Conservation (phyloP, 768 basidiomycete species). For the Tephrocybe rancida region DNA sequence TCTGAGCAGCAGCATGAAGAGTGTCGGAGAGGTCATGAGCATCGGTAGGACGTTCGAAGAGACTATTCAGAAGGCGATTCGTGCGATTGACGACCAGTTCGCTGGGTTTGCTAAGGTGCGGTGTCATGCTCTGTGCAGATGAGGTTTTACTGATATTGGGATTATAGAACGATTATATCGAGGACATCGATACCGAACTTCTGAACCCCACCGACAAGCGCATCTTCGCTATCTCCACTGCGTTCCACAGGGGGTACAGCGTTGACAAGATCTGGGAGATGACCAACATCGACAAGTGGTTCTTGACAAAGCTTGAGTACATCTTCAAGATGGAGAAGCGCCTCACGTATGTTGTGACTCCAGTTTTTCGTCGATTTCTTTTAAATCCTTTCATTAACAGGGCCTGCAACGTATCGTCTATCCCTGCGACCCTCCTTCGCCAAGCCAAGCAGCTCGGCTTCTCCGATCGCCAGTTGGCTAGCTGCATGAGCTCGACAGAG, state of each 20-base stretch:
- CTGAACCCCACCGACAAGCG: conserved; percentile 96
- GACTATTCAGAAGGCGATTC: conserved; percentile 97
- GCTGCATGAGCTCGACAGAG: conserved; percentile 85
- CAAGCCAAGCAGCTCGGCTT: conserved; percentile 95
- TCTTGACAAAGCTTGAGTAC: conserved; percentile 85
- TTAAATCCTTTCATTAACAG: conserved; percentile 36
- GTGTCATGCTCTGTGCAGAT: neutral
- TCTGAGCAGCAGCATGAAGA: conserved; percentile 97
- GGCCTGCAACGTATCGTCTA: conserved; percentile 61
- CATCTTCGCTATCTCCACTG: conserved; percentile 93
- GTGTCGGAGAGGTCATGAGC: conserved; percentile 99
- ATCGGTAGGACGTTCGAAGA: conserved; percentile 98
- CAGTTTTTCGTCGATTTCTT: neutral
- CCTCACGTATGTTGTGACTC: conserved; percentile 63
- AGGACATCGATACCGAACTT: conserved; percentile 92
- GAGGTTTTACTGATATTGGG: neutral
- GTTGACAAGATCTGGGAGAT: conserved; percentile 97
- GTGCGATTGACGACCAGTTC: conserved; percentile 96
- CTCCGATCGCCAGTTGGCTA: conserved; percentile 89
- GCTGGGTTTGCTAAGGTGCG: conserved; percentile 83
- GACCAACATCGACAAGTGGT: conserved; percentile 99
- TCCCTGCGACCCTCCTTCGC: conserved; percentile 64
- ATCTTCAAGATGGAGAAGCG: conserved; percentile 81
- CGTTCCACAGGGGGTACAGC: conserved; percentile 90
- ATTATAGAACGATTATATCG: conserved; percentile 79